Evolutionary conservation across 495 filamentous ascomycete genomes (phyloP).

Genomic region (Penicillium arizonense): DNA sequence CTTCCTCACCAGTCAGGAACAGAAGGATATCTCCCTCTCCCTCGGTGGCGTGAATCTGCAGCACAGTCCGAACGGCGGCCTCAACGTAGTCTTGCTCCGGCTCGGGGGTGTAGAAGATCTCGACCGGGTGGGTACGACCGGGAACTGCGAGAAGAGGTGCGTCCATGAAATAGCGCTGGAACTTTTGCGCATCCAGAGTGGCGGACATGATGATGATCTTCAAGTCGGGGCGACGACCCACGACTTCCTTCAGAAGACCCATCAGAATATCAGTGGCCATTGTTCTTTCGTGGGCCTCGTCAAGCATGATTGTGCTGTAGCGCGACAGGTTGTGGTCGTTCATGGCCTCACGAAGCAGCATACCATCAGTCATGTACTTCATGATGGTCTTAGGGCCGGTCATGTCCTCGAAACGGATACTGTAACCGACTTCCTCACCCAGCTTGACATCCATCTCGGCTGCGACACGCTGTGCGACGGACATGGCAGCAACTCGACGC

Average conservation of each 20-base stretch:
- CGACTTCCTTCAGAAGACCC: constrained; percentile 88
- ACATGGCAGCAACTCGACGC: constrained; percentile 97
- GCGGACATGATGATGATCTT: constrained; percentile 99
- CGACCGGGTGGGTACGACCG: constrained; percentile 92
- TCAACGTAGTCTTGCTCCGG: constrained; percentile 97
- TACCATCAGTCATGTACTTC: constrained; percentile 99
- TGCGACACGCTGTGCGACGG: constrained; percentile 96
- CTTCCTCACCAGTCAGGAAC: constrained; percentile 97
- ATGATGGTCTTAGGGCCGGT: constrained; percentile 87
- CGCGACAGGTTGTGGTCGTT: constrained; percentile 85
- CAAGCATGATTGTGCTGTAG: constrained; percentile 97
- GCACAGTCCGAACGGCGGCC: constrained; percentile 86
- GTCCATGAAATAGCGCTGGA: constrained; percentile 95
- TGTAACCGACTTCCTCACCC: constrained; percentile 97
- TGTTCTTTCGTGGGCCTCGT: constrained; percentile 96
- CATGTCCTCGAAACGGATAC: constrained; percentile 97
- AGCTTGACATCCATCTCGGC: constrained; percentile 93
- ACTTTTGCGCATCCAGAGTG: constrained; percentile 94
- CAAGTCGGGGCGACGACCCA: constrained; percentile 72
- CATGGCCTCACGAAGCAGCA: constrained; percentile 98
- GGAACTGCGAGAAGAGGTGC: constrained; percentile 93
- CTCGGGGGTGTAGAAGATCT: constrained; percentile 97
- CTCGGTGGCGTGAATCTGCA: constrained; percentile 94
- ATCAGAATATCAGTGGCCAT: constrained; percentile 95
- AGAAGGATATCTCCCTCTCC: constrained; percentile 91